Evolutionary conservation across 108 stramenopile genomes (phyloP).

Genomic region (Skeletonema costatum): DNA sequence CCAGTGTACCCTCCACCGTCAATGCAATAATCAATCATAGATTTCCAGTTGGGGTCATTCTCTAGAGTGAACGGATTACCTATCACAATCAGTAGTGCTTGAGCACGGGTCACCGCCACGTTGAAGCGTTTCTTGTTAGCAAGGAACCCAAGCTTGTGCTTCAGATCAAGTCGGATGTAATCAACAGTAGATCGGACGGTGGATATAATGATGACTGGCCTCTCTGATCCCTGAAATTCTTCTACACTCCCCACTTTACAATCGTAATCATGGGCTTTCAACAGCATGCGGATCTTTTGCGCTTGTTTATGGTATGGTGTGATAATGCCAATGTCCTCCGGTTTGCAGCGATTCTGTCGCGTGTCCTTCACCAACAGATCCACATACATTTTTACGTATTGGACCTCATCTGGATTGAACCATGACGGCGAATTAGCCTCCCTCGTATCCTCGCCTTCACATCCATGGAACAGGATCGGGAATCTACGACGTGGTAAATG

Average conservation of each 20-base stretch:
- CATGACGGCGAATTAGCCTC: slow-evolving; percentile 81
- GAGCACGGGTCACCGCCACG: slow-evolving; percentile 83
- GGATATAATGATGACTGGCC: slow-evolving; percentile 78
- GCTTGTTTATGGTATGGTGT: slow-evolving; percentile 69
- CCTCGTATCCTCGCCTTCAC: slow-evolving; percentile 66
- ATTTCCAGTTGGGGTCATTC: slow-evolving; percentile 37
- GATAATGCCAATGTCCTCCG: slow-evolving; percentile 73
- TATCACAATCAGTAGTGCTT: slow-evolving; percentile 78
- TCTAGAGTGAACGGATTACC: slow-evolving; percentile 74
- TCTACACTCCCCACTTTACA: slow-evolving; percentile 88
- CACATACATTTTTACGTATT: slow-evolving; percentile 69
- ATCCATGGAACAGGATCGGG: slow-evolving; percentile 67
- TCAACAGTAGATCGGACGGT: slow-evolving; percentile 72
- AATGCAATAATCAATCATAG: slow-evolving; percentile 22
- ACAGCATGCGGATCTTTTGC: slow-evolving; percentile 61
- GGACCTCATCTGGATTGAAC: slow-evolving; percentile 84
- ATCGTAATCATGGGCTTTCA: slow-evolving; percentile 32
- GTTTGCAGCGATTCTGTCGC: slow-evolving; percentile 31
- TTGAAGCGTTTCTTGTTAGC: slow-evolving; percentile 89
- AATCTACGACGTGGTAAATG: slow-evolving; percentile 55
- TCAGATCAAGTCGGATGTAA: slow-evolving; percentile 49
- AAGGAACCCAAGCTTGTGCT: slow-evolving; percentile 82
- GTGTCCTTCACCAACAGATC: slow-evolving; percentile 55
- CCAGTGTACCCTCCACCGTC: slow-evolving; percentile 33
- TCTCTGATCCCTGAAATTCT: slow-evolving; percentile 88